Conservation (phyloP, 345 rosid species). For the Draba incana region DNA sequence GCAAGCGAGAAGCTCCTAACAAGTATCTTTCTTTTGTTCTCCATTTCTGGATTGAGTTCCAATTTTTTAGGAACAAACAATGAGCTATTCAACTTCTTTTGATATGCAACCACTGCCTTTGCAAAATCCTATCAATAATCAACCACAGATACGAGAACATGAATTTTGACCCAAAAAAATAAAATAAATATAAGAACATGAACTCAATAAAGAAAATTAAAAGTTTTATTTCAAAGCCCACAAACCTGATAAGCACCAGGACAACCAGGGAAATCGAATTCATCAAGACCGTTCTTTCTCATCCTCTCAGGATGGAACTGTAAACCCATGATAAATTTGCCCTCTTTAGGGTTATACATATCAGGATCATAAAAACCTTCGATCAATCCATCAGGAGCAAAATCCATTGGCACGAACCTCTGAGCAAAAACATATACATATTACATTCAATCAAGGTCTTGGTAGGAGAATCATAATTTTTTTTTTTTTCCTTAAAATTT, state of each 20-base stretch:
- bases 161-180: too few relatives aligned
- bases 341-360: conserved; percentile 69
- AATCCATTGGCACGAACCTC: conserved; percentile 81
- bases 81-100: conserved; percentile 60
- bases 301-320: conserved; percentile 93
- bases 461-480: too few relatives aligned
- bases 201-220: neutral
- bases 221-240: neutral
- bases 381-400: conserved; percentile 78
- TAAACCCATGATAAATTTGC: conserved; percentile 82
- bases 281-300: conserved; percentile 57
- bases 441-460: too few relatives aligned
- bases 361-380: conserved; percentile 93
- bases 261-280: conserved; percentile 83
- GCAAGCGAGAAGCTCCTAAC: conserved; percentile 77
- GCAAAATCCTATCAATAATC: conserved; percentile 46
- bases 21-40: conserved; percentile 60
- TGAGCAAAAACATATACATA: conserved; percentile 36
- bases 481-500: too few relatives aligned
- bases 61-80: conserved; percentile 45
- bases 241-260: conserved; percentile 75
- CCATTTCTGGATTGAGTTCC: conserved; percentile 61
- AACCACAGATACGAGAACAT: conserved; percentile 20
- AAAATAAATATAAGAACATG: neutral
- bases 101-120: conserved; percentile 73